These are phyloP conservation scores for Eucalyptus marginata DNA, from an alignment of 345 rosid genomes.

Conservation along the genomic window DNA sequence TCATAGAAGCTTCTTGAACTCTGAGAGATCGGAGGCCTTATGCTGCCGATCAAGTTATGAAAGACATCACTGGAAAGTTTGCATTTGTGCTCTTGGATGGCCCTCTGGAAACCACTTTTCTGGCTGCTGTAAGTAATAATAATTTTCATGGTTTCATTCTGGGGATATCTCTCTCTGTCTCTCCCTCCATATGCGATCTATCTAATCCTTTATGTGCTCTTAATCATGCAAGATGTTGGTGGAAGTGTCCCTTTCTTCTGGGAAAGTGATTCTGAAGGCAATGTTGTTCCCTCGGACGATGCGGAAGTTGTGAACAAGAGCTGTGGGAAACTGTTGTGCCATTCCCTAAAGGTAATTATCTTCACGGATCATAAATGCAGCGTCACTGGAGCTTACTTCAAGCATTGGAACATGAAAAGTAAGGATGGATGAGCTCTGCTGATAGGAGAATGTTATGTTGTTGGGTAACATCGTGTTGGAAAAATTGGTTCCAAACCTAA, in stretches of 20 bases:
- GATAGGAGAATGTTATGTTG: neutral
- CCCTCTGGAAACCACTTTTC: neutral
- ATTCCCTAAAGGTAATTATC: constrained; percentile 72
- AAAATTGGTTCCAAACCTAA: neutral
- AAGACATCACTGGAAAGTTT: constrained; percentile 68
- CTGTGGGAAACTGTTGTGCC: constrained; percentile 88
- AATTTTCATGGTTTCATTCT: neutral
- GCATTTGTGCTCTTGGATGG: constrained; percentile 55
- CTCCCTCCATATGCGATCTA: neutral
- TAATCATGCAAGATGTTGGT: constrained; percentile 57
- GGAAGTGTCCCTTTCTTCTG: constrained; percentile 79
- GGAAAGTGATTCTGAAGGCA: neutral
- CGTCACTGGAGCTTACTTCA: neutral
- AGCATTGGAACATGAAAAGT: neutral
- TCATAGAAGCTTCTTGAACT: constrained; percentile 76
- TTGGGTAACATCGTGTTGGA: neutral
- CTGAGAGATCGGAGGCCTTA: constrained; percentile 78
- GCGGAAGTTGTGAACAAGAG: constrained; percentile 21
- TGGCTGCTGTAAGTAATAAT: constrained; percentile 43
- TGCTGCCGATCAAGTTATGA: constrained; percentile 5
- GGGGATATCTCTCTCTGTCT: neutral
- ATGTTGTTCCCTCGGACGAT: too few species aligned
- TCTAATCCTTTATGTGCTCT: neutral
- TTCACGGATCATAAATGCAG: neutral
- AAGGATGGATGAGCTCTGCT: neutral